Conservation (phyloP, 768 basidiomycete species). For the Lactifluus rugatus region DNA sequence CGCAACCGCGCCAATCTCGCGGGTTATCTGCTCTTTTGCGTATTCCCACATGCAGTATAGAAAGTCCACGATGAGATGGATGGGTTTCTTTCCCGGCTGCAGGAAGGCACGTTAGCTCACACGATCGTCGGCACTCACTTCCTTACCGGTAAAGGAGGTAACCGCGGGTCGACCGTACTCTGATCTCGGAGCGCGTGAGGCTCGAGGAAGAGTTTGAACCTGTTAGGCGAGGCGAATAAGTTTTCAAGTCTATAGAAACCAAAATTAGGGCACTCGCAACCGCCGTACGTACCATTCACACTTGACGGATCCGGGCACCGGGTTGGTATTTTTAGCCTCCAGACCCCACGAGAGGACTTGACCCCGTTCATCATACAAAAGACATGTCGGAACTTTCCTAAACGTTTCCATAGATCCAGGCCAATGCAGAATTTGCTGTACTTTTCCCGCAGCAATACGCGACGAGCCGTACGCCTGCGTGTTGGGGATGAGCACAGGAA, state of each 20-base stretch:
- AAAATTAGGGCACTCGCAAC: conserved; percentile 2
- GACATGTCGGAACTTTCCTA: conserved; percentile 74
- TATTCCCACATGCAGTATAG: conserved; percentile 79
- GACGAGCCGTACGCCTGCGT: conserved; percentile 76
- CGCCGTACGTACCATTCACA: conserved; percentile 39
- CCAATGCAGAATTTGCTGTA: conserved; percentile 83
- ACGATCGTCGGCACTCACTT: background rate
- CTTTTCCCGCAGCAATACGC: conserved; percentile 64
- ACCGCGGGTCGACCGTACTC: conserved; percentile 58
- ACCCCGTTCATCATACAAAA: conserved; percentile 68
- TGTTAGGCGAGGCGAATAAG: conserved; percentile 13
- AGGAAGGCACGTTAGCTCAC: conserved; percentile 3
- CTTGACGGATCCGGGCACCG: conserved; percentile 48
- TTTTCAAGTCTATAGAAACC: background rate
- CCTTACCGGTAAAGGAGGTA: conserved; percentile 71
- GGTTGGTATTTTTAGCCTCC: conserved; percentile 74
- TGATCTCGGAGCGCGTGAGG: conserved; percentile 71
- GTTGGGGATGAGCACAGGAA: background rate
- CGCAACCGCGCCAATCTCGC: conserved; percentile 77
- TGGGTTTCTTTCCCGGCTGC: conserved; percentile 63
- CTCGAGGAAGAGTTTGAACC: conserved; percentile 85
- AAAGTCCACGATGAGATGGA: conserved; percentile 79
- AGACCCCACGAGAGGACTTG: conserved; percentile 76
- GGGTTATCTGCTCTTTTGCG: conserved; percentile 77
- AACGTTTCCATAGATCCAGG: conserved; percentile 80